These are phyloP conservation scores for Aspergillus aculeatinus DNA, from an alignment of 2,329 filamentous ascomycete species.

Conservation along the genomic window DNA sequence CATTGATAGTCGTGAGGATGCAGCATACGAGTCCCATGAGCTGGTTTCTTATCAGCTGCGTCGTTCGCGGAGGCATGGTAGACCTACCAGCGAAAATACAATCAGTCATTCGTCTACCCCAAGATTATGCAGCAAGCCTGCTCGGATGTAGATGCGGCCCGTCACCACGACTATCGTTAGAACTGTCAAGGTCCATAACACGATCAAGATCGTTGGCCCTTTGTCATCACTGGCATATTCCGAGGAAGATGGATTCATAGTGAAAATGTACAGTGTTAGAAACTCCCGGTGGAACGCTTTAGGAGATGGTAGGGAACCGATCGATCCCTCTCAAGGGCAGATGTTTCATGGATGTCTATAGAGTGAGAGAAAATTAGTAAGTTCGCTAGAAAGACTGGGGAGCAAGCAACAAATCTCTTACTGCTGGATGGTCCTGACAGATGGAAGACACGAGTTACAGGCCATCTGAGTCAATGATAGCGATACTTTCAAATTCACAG, in stretches of 20 bases:
- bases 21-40: constrained; percentile 12
- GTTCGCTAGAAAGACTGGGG: not conserved
- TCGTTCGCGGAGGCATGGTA: not conserved
- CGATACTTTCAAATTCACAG: not conserved
- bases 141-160: constrained; percentile 37
- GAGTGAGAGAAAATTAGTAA: not conserved
- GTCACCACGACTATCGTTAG: constrained; percentile 33
- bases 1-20: constrained; percentile 33
- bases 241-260: too few relatives aligned
- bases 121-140: constrained; percentile 31
- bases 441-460: too few relatives aligned
- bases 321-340: not conserved
- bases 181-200: constrained; percentile 32
- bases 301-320: not conserved
- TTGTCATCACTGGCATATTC: constrained; percentile 28
- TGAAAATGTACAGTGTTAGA: not conserved
- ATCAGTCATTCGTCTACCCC: constrained; percentile 43
- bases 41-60: constrained; percentile 2
- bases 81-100: constrained; percentile 30
- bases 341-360: not conserved
- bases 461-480: too few relatives aligned
- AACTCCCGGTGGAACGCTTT: not conserved
- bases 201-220: constrained; percentile 35
- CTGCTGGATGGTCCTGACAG: too few relatives aligned
- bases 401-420: too few relatives aligned